phyloP scores from a whole-genome alignment of 2,329 filamentous ascomycete species.

The Cladosporium sp. region DNA sequence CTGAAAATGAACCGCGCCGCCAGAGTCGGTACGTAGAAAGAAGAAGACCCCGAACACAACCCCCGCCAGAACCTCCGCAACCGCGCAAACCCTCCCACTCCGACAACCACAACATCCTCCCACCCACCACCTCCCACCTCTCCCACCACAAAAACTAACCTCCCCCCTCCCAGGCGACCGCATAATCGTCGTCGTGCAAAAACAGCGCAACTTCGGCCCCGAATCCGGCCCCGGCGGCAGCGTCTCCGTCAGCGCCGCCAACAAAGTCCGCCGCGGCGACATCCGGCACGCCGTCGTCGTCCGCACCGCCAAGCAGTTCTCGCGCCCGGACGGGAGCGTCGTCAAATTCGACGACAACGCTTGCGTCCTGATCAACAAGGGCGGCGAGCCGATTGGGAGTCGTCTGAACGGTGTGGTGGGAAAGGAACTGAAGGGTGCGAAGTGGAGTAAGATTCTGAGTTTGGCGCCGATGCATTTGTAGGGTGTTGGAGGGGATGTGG shows the following conservation, averaged over 20 bases:
- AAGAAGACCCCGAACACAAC: not conserved
- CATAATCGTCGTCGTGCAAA: conserved; percentile 96
- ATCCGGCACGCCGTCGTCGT: conserved; percentile 95
- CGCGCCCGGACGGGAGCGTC: conserved; percentile 81
- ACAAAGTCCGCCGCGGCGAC: conserved; percentile 94
- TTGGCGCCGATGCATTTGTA: conserved; percentile 79
- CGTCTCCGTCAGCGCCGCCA: conserved; percentile 67
- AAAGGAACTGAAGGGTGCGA: conserved; percentile 79
- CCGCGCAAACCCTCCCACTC: not conserved
- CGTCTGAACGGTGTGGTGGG: conserved; percentile 88
- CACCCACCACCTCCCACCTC: not conserved
- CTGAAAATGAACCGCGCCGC: conserved; percentile 85
- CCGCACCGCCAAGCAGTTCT: conserved; percentile 80
- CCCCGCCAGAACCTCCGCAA: not conserved
- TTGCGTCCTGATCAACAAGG: conserved; percentile 94
- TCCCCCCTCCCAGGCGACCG: conserved; percentile 61
- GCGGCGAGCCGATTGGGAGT: conserved; percentile 89
- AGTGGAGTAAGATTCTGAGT: conserved; percentile 98
- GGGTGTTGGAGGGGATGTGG: not conserved
- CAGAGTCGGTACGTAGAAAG: conserved; percentile 66
- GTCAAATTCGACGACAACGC: conserved; percentile 97
- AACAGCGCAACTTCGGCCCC: conserved; percentile 73
- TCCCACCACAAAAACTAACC: not conserved
- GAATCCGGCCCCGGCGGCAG: conserved; percentile 67
- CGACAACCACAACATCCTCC: too few species aligned